Evolutionary conservation across 495 filamentous ascomycete species (phyloP), one percentile per base, ranked within the genome.

Genomic region (Tuber brumale): DNA sequence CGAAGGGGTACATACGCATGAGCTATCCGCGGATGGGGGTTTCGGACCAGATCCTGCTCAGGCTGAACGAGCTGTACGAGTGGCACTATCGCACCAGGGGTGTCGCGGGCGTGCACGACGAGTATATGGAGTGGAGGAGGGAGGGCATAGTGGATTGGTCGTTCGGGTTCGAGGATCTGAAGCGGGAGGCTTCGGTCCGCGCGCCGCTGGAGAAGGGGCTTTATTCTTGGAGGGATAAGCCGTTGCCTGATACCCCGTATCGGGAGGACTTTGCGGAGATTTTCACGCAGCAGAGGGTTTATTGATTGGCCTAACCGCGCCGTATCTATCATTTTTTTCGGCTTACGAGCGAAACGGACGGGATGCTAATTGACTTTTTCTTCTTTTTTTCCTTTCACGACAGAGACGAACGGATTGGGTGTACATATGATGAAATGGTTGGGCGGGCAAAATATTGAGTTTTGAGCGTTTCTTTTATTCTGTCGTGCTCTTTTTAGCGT

Each of bases 91-190:
- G 72, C 39, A 75, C 72, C 19, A 71, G 82, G 14, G 82, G 82
- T 0, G 72, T 83, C 14, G 79, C 78, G 27, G 82, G 82, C 44
- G 81, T 83, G 51, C 82, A 83, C 72, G 82, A 83, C 72, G 82
- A 83, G 71, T 83, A 79, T 41, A 75, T 83, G 71, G 75, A 72
- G 21, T 83, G 82, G 82, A 81, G 81, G 46, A 69, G 82, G 46
- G 82, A 83, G 31, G 82, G 82, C 3, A 43, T 46, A 51, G 69
- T 78, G 23, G 81, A 75, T 19, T 78, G 80, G 79, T 72, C 66
- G 19, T n/a, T 76, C 39, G 80, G 77, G 8, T 27, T 78, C 16
- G 79, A 83, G 66, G 81, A 83, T 16, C 66, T 80, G 9, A 71
- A 74, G 44, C 70, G 42, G 31, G 75, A 82, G 35, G 23, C 39